These are phyloP conservation scores for Clonostachys solani DNA, from an alignment of 2,329 filamentous ascomycete species.

Conservation along the genomic window DNA sequence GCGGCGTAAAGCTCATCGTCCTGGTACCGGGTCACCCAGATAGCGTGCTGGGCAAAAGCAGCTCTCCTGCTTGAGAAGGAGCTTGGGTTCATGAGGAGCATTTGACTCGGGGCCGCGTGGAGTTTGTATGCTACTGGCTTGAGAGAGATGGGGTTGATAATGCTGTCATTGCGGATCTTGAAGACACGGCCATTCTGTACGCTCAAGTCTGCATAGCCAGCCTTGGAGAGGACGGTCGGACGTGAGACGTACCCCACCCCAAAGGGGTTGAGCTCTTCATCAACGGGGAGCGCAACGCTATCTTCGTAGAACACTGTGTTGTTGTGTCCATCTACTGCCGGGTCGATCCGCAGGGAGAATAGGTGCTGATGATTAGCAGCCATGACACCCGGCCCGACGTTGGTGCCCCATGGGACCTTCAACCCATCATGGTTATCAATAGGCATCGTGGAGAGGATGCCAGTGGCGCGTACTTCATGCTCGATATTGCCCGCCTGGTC, in stretches of 20 bases:
- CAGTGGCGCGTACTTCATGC: conserved; percentile 61
- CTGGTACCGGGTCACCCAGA: conserved; percentile 44
- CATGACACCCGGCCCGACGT: conserved; percentile 60
- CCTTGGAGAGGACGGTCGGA: conserved; percentile 33
- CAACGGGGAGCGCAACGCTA: conserved; percentile 28
- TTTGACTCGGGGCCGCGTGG: conserved; percentile 35
- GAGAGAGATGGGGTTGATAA: conserved; percentile 40
- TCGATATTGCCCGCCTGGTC: conserved; percentile 58
- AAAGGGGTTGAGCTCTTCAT: conserved; percentile 40
- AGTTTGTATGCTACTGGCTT: conserved; percentile 46
- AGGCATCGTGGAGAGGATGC: conserved; percentile 57
- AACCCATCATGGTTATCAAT: conserved; percentile 51
- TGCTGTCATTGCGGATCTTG: conserved; percentile 40
- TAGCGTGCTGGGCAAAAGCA: conserved; percentile 37
- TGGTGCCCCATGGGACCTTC: conserved; percentile 47
- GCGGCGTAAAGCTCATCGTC: conserved; percentile 47
- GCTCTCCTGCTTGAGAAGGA: conserved; percentile 36
- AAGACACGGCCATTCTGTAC: conserved; percentile 40
- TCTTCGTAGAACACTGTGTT: conserved; percentile 38
- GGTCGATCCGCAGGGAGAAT: conserved; percentile 62
- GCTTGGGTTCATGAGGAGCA: conserved; percentile 37
- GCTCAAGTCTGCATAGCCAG: conserved; percentile 43
- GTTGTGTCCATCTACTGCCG: conserved; percentile 47
- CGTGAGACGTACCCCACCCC: conserved; percentile 39
- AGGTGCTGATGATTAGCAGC: conserved; percentile 70